phyloP scores from a whole-genome alignment of 805 yeast genomes.

The Ogataea parapolymorpha region DNA sequence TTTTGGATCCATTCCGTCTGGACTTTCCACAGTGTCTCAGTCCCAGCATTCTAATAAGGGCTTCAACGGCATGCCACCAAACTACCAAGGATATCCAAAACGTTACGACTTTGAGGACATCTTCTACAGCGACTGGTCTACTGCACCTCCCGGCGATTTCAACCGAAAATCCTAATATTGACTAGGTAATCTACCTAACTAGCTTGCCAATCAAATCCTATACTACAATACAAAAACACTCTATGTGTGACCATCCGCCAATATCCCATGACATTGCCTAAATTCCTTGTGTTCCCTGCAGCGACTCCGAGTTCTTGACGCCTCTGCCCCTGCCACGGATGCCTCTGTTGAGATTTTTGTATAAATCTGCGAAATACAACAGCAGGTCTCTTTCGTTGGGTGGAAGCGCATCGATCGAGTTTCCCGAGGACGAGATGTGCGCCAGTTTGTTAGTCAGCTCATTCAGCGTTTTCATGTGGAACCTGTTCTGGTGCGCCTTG shows the following conservation, averaged over 20 bases:
- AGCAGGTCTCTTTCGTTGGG: constrained; percentile 64
- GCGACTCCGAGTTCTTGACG: constrained; percentile 10
- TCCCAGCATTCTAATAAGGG: constrained; percentile 28
- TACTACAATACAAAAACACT: constrained; percentile 6
- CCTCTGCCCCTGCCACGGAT: constrained; percentile 84
- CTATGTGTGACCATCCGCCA: not conserved
- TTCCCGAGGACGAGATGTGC: constrained; percentile 47
- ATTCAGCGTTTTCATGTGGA: constrained; percentile 71
- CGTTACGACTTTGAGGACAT: constrained; percentile 29
- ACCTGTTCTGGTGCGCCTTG: constrained; percentile 91
- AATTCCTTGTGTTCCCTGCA: not conserved
- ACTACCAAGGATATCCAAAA: constrained; percentile 13
- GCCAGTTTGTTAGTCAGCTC: constrained; percentile 65
- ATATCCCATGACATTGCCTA: not conserved
- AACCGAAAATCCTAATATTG: constrained; percentile 4
- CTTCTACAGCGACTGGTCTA: constrained; percentile 28
- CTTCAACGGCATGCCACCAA: constrained; percentile 28
- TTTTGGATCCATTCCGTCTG: constrained; percentile 31
- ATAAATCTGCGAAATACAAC: constrained; percentile 74
- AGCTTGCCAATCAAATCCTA: constrained; percentile 1
- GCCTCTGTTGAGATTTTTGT: constrained; percentile 87
- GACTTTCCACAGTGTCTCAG: constrained; percentile 30
- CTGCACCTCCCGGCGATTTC: constrained; percentile 21
- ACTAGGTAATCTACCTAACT: not conserved
- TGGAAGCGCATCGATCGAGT: constrained; percentile 45